phyloP scores from a whole-genome alignment of 805 yeast species.

The Nakazawaea sp. region DNA sequence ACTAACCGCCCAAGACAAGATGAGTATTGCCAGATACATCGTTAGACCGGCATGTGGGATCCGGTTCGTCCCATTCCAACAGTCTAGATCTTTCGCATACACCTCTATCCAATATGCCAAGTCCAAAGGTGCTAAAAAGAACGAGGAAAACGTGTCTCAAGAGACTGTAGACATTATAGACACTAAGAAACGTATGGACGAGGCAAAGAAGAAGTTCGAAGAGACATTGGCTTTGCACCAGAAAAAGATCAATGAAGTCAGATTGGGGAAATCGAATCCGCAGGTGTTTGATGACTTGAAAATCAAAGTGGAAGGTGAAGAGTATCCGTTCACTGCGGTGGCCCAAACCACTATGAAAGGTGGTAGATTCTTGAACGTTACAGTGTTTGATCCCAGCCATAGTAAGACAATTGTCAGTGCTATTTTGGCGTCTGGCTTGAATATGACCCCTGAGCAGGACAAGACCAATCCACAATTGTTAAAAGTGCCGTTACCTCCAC shows the following conservation, averaged over 20 bases:
- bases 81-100: no score
- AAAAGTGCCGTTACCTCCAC: conserved; percentile 68
- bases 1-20: neutral
- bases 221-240: conserved; percentile 44
- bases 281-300: conserved; percentile 53
- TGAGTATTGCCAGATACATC: neutral
- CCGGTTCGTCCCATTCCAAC: neutral
- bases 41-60: neutral
- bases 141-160: conserved; percentile 11
- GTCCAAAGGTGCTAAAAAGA: conserved; percentile 10
- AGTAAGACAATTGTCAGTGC: conserved; percentile 65
- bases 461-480: conserved; percentile 66
- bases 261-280: conserved; percentile 66
- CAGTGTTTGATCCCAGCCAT: conserved; percentile 80
- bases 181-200: conserved; percentile 26
- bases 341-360: conserved; percentile 73
- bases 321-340: conserved; percentile 47
- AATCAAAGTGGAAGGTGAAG: conserved; percentile 41
- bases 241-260: conserved; percentile 53
- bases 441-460: conserved; percentile 76
- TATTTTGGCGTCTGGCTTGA: conserved; percentile 59
- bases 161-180: conserved; percentile 19
- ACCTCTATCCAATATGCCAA: neutral
- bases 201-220: conserved; percentile 36
- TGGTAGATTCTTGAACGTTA: conserved; percentile 57